Percentiles rank a stretch among this genome's conserved stretches.
These are phyloP conservation scores for Curvularia eragrostidis DNA, from an alignment of 2,329 filamentous ascomycete genomes.

Conservation along the genomic window DNA sequence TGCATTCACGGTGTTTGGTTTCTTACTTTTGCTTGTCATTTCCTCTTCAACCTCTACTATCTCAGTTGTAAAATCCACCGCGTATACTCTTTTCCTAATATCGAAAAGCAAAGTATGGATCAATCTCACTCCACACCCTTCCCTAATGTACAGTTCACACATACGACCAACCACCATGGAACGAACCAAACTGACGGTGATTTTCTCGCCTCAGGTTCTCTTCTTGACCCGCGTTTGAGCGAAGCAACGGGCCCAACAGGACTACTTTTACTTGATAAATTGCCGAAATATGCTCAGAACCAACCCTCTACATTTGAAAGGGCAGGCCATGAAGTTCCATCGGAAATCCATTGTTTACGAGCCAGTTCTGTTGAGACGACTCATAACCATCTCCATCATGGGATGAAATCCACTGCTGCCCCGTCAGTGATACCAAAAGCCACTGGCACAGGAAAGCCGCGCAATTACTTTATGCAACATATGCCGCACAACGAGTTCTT, in stretches of 20 bases:
- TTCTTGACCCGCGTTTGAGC: not conserved
- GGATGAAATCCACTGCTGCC: not conserved
- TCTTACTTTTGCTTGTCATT: not conserved
- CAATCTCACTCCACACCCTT: not conserved
- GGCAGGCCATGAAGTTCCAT: not conserved
- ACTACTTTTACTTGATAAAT: not conserved
- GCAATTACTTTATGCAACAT: conserved; percentile 8
- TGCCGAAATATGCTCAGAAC: not conserved
- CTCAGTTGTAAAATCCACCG: not conserved
- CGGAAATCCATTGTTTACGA: not conserved
- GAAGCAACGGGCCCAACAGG: not conserved
- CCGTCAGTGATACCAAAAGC: not conserved
- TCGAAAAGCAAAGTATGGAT: not conserved
- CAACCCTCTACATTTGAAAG: not conserved
- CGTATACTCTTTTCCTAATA: not conserved
- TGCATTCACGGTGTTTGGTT: not conserved
- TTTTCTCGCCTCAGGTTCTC: not conserved
- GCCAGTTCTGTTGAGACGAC: not conserved
- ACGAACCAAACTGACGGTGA: not conserved
- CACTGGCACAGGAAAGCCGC: not conserved
- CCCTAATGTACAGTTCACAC: too few species aligned
- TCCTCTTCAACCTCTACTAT: not conserved
- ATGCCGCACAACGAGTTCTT: conserved; percentile 19
- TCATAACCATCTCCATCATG: not conserved
- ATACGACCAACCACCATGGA: not conserved